These are phyloP conservation scores for Diversispora epigaea DNA, from an alignment of 192 early-diverging fungal species.

Conservation along the genomic window DNA sequence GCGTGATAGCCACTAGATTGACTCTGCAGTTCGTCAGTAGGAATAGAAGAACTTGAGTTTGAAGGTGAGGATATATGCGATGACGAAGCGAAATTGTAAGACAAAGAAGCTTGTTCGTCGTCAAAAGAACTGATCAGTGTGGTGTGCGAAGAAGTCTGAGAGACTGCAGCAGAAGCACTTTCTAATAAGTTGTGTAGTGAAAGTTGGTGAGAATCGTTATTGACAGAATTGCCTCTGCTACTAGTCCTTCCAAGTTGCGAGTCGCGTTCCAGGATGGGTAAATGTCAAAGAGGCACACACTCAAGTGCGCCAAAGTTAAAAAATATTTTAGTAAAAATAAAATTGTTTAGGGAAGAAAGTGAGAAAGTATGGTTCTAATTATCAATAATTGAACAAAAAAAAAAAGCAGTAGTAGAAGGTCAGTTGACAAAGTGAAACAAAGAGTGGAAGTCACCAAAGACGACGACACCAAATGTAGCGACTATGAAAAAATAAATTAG, in stretches of 20 bases:
- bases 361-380: no score
- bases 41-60: constrained; percentile 24
- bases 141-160: constrained; percentile 20
- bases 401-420: no score
- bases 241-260: constrained; percentile 34
- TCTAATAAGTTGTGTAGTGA: constrained; percentile 6
- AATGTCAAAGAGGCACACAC: constrained; percentile 32
- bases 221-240: constrained; percentile 33
- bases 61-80: constrained; percentile 22
- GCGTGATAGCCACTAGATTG: constrained; percentile 26
- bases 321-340: neutral
- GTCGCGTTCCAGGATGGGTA: constrained; percentile 38
- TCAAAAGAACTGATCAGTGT: constrained; percentile 15
- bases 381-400: no score
- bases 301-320: constrained; percentile 22
- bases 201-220: constrained; percentile 15
- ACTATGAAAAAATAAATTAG: no score
- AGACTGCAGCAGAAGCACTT: constrained; percentile 25
- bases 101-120: constrained; percentile 14
- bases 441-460: no score
- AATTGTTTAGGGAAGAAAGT: no score
- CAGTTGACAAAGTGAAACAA: no score
- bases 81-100: constrained; percentile 10
- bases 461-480: no score
- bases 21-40: constrained; percentile 19